phyloP scores from a whole-genome alignment of 2,329 filamentous ascomycete species.

The Beauveria asiatica region DNA sequence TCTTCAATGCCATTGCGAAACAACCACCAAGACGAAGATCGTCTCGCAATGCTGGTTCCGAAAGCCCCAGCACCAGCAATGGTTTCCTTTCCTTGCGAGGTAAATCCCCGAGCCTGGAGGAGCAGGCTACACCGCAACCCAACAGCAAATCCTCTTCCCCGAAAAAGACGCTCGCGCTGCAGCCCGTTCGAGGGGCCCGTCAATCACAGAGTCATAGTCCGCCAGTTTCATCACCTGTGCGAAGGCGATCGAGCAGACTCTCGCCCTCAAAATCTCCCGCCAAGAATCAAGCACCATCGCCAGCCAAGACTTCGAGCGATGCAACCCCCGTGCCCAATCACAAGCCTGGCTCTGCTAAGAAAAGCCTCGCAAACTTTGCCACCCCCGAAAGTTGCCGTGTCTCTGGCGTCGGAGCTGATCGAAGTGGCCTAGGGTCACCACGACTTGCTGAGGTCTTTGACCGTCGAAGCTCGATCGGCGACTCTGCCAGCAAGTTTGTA shows the following conservation, averaged over 20 bases:
- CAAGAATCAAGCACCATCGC: not conserved
- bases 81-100: conserved; percentile 45
- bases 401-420: conserved; percentile 62
- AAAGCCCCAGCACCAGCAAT: conserved; percentile 36
- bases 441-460: conserved; percentile 64
- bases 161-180: conserved; percentile 30
- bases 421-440: conserved; percentile 65
- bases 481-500: conserved; percentile 55
- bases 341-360: not conserved
- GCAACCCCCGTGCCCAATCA: not conserved
- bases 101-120: conserved; percentile 18
- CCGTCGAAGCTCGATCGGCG: conserved; percentile 61
- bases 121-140: conserved; percentile 9
- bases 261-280: not conserved
- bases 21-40: conserved; percentile 24
- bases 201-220: conserved; percentile 1
- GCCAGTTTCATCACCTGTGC: not conserved
- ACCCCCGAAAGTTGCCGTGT: conserved; percentile 39
- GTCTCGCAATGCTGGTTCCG: conserved; percentile 2
- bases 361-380: not conserved
- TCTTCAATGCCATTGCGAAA: conserved; percentile 20
- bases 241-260: conserved; percentile 3
- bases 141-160: conserved; percentile 19
- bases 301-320: not conserved
- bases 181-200: not conserved